These are phyloP conservation scores for Chaetomium tenue DNA, from an alignment of 495 filamentous ascomycete genomes.

Conservation along the genomic window DNA sequence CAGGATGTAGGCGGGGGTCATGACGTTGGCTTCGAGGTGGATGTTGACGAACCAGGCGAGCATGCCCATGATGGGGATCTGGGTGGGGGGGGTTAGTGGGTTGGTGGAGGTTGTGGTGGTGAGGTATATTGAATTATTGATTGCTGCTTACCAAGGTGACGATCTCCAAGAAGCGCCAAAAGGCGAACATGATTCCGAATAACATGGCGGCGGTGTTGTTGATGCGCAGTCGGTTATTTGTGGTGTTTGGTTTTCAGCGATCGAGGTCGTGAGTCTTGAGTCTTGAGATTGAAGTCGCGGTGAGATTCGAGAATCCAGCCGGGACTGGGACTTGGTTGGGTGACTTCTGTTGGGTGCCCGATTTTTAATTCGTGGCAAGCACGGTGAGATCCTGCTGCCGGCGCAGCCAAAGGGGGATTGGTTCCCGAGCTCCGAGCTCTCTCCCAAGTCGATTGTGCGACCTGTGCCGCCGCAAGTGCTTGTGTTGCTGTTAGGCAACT, in stretches of 20 bases:
- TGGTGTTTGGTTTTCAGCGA: background rate
- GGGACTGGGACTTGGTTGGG: background rate
- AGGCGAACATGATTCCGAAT: constrained; percentile 77
- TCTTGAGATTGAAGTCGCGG: background rate
- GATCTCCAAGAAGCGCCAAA: constrained; percentile 79
- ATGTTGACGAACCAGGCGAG: constrained; percentile 80
- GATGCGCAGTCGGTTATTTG: background rate
- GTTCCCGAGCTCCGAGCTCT: background rate
- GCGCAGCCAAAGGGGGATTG: constrained; percentile 1
- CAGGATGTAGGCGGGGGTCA: constrained; percentile 78
- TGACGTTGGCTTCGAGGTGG: constrained; percentile 63
- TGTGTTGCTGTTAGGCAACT: constrained; percentile 5
- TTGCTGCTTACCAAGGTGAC: constrained; percentile 59
- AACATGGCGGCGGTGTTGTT: constrained; percentile 55
- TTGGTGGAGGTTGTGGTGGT: constrained; percentile 17
- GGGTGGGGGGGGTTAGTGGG: background rate
- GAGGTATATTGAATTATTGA: background rate
- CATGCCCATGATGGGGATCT: constrained; percentile 87
- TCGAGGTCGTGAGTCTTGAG: background rate
- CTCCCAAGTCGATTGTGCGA: background rate
- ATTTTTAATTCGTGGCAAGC: constrained; percentile 3
- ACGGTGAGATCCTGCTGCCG: background rate
- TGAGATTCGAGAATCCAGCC: background rate
- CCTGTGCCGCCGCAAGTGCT: background rate
- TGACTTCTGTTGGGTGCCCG: background rate